phyloP scores from a whole-genome alignment of 2,329 filamentous ascomycete genomes.

The Pyricularia sp. region DNA sequence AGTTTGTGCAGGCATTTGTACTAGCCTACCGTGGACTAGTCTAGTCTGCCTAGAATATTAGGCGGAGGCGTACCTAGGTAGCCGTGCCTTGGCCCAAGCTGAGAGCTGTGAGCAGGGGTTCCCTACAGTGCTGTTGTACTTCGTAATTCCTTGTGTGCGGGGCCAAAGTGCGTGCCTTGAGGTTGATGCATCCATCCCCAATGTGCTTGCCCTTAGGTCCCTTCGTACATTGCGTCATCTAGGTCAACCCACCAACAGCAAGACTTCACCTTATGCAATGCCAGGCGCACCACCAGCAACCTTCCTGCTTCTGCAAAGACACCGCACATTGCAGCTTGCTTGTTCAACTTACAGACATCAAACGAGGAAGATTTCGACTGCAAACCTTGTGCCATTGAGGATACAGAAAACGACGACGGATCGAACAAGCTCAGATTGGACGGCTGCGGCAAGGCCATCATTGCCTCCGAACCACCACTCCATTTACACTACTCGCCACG shows the following conservation, averaged over 20 bases:
- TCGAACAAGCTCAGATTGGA: not conserved
- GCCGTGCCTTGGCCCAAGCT: not conserved
- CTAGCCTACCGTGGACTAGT: not conserved
- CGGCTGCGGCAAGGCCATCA: not conserved
- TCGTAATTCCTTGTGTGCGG: not conserved
- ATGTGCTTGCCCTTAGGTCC: not conserved
- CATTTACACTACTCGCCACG: not conserved
- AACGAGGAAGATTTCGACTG: not conserved
- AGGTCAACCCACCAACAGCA: not conserved
- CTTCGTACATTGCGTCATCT: not conserved
- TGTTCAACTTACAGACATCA: not conserved
- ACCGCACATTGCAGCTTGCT: not conserved
- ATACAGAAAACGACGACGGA: not conserved
- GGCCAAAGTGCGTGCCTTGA: not conserved
- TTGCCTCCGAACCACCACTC: not conserved
- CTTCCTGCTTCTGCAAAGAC: not conserved
- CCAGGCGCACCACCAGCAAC: not conserved
- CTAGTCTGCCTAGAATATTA: not conserved
- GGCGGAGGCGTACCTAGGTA: not conserved
- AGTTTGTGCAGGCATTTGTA: not conserved
- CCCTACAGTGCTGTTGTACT: too few relatives aligned
- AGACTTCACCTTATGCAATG: not conserved
- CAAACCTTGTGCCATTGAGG: not conserved
- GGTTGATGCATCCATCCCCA: not conserved
- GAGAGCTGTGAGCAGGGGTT: not conserved